Base-by-base conservation (phyloP, 495 filamentous ascomycete genomes). In the Oleoguttula mirabilis region DNA sequence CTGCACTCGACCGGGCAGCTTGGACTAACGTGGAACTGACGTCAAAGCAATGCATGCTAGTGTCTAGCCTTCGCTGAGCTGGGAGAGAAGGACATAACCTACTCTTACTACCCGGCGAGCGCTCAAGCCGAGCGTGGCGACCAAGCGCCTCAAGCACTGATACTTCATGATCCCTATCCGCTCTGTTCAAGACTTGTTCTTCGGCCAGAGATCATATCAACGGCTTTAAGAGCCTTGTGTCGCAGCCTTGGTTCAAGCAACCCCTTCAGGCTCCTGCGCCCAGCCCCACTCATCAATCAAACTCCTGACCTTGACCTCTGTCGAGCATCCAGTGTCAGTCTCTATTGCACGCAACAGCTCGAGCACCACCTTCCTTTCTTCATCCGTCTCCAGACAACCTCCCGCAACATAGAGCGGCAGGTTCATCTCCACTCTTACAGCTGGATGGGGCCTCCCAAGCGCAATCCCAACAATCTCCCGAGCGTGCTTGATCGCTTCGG, bases 321-420 rank as follows among this genome's bases (percentile, higher is more conserved):
- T 79, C 2, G 74, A 71, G 73, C 75, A 78, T 14, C 75, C 76
- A 4, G 72, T 61, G 44, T 78, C 75, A 2, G 53, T 47, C 55
- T 79, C 74, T 21, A 79, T 71, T 20, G 66, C 70, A n/a, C 68
- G 59, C 40, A 80, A 48, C 27, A 80, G 53, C 15, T 68, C 63
- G 40, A 77, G 43, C 22, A 76, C 61, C n/a, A 71, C 58, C 28
- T 62, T 58, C 5, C 72, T 64, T 27, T 55, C 52, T 2, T 51
- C 48, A 14, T 47, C 48, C 14, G 15, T 36, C 20, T 55, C 52
- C 17, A 79, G 51, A 52, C 72, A 78, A 50, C 76, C 72, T 0
- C 75, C 75, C 5, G 71, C 73, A 33, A 76, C 69, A 47, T 72
- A 79, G 2, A 80, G 55, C n/a, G 75, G 72, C 41, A 79, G 72